Conservation (phyloP, 2,329 filamentous ascomycete species). For the Apiospora pterosperma region DNA sequence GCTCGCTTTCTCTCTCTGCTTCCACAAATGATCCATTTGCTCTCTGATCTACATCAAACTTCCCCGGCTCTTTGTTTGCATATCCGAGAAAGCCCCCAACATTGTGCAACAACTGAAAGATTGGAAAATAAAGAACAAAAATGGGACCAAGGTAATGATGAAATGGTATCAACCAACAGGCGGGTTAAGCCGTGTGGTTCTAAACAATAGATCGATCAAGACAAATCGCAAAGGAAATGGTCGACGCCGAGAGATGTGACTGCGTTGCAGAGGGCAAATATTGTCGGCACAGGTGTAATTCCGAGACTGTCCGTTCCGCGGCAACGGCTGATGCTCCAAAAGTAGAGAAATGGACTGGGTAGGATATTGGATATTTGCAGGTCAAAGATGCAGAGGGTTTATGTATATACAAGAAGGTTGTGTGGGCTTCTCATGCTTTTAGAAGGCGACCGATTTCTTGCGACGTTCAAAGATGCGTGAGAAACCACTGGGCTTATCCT, state of each 20-base stretch:
- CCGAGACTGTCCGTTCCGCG: not conserved
- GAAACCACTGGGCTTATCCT: slow-evolving; percentile 37
- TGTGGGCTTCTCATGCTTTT: not conserved
- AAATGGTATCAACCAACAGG: not conserved
- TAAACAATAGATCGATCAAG: not conserved
- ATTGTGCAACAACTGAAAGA: not conserved
- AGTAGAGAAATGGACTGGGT: not conserved
- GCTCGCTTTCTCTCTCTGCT: not conserved
- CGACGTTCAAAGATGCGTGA: slow-evolving; percentile 47
- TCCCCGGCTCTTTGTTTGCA: not conserved
- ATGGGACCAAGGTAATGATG: not conserved
- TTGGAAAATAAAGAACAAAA: not conserved
- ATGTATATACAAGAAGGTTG: not conserved
- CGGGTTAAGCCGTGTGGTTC: not conserved
- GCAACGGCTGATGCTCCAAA: not conserved
- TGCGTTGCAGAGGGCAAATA: not conserved
- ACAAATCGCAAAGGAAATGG: not conserved
- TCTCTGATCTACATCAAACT: not conserved
- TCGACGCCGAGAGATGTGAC: not conserved
- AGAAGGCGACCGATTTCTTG: slow-evolving; percentile 41
- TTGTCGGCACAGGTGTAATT: not conserved
- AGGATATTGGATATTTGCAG: not conserved
- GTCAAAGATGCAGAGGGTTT: not conserved
- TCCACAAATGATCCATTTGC: not conserved
- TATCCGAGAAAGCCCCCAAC: not conserved